Conservation (phyloP, 2,329 filamentous ascomycete genomes). For the Penicillium sp. region DNA sequence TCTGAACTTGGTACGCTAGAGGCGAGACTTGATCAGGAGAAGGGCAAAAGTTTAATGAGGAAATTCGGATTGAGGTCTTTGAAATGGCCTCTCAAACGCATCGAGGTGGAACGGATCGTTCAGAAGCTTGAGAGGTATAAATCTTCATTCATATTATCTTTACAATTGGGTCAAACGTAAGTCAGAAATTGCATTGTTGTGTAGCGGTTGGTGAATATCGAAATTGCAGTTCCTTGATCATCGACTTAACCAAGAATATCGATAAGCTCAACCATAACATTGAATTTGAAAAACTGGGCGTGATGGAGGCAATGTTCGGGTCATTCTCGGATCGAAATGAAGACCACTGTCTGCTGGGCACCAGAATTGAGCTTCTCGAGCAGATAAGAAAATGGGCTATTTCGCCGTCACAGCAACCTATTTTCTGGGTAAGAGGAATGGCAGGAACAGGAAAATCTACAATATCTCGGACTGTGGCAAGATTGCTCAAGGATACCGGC, state of each 20-base stretch:
- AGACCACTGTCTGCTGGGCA: slow-evolving; percentile 25
- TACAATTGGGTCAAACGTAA: slow-evolving; percentile 35
- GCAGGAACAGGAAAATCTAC: slow-evolving; percentile 31
- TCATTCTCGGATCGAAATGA: slow-evolving; percentile 21
- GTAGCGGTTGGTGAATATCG: too few relatives aligned
- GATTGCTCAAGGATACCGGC: slow-evolving; percentile 18
- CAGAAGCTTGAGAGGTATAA: slow-evolving; percentile 29
- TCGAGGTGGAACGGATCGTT: slow-evolving; percentile 27
- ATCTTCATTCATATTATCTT: slow-evolving; percentile 27
- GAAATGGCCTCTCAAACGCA: slow-evolving; percentile 35
- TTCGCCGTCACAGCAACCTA: slow-evolving; percentile 19
- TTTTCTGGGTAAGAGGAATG: slow-evolving; percentile 43
- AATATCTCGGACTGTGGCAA: slow-evolving; percentile 37
- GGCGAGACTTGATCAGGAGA: slow-evolving; percentile 20
- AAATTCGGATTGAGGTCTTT: slow-evolving; percentile 31
- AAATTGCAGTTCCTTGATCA: not conserved
- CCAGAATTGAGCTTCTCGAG: slow-evolving; percentile 21
- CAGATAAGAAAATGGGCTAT: slow-evolving; percentile 29
- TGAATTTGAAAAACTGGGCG: slow-evolving; percentile 16
- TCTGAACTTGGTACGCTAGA: slow-evolving; percentile 15
- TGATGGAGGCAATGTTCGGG: slow-evolving; percentile 21
- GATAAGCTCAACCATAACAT: slow-evolving; percentile 11
- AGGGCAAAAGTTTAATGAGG: slow-evolving; percentile 19
- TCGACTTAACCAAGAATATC: not conserved
- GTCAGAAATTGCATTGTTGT: too few relatives aligned